A percentile compares a stretch with the other conserved stretches of the same genome.
Conservation (phyloP, 2,329 filamentous ascomycete species). For the Botryosphaeria agaves region DNA sequence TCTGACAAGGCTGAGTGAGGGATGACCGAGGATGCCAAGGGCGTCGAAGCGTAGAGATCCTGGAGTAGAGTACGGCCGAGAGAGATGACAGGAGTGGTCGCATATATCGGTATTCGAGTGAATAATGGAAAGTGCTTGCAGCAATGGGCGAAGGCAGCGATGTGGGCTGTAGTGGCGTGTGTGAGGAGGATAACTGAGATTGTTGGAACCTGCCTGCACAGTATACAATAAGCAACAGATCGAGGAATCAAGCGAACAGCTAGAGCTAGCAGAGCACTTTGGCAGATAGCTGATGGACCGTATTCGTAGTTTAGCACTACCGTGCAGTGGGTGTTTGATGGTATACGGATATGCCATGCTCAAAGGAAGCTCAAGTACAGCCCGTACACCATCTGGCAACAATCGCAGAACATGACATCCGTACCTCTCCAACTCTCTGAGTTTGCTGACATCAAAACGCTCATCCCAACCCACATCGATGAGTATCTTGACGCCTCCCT, state of each 20-base stretch:
- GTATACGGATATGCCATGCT: background rate
- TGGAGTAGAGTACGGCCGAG: constrained; percentile 81
- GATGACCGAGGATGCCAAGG: constrained; percentile 72
- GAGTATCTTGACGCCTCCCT: constrained; percentile 89
- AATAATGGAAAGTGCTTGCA: constrained; percentile 94
- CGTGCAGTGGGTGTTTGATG: too few species aligned
- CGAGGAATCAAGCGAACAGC: background rate
- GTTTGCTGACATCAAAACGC: constrained; percentile 63
- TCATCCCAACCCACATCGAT: constrained; percentile 96
- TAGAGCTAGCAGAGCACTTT: background rate
- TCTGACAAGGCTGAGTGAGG: constrained; percentile 56
- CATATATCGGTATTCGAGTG: constrained; percentile 82
- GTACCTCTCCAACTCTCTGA: constrained; percentile 81
- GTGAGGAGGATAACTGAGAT: constrained; percentile 88
- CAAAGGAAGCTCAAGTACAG: constrained; percentile 7
- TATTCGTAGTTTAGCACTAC: too few species aligned
- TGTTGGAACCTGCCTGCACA: constrained; percentile 63
- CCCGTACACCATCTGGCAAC: too few species aligned
- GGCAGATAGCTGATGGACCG: background rate
- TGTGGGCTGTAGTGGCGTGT: constrained; percentile 78
- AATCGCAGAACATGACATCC: constrained; percentile 9
- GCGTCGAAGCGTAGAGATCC: constrained; percentile 81
- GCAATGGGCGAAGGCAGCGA: constrained; percentile 88
- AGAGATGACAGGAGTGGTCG: constrained; percentile 82
- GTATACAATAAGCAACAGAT: constrained; percentile 1